Evolutionary conservation across 345 rosid species (phyloP).

Genomic region (Lepidium aucheri): DNA sequence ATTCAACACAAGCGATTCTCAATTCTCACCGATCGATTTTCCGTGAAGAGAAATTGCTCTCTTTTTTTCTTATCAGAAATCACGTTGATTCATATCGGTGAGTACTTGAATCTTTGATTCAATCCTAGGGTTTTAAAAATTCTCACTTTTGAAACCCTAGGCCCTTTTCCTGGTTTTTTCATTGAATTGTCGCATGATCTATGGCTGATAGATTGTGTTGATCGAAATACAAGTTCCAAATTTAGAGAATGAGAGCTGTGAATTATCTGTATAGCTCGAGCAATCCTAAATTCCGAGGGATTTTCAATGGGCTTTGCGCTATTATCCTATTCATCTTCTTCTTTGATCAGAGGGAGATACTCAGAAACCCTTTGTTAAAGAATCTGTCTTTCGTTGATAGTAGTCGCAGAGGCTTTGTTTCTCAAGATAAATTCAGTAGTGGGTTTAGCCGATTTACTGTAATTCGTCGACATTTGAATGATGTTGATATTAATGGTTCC

Average conservation of each 20-base stretch:
- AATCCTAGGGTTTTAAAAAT: slow-evolving; percentile 1
- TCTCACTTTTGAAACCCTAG: background rate
- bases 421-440: slow-evolving; percentile 4
- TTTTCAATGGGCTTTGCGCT: slow-evolving; percentile 38
- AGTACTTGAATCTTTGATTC: background rate
- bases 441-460: slow-evolving; percentile 22
- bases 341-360: slow-evolving; percentile 18
- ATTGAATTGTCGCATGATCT: background rate
- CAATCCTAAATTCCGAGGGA: slow-evolving; percentile 31
- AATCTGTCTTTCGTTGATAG: slow-evolving; percentile 13
- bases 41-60: background rate
- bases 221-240: background rate
- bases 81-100: background rate
- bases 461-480: slow-evolving; percentile 28
- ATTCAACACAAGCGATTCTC: background rate
- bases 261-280: slow-evolving; percentile 23
- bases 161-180: background rate
- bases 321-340: slow-evolving; percentile 28
- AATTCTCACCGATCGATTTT: background rate
- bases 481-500: slow-evolving; percentile 4
- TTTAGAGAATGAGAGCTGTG: slow-evolving; percentile 22
- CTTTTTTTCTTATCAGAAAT: background rate
- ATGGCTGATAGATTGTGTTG: background rate
- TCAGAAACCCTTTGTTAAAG: slow-evolving; percentile 27
- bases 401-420: background rate